These are phyloP conservation scores for Cryptosporidium tyzzeri DNA, from an alignment of 169 alveolate species.

Conservation along the genomic window DNA sequence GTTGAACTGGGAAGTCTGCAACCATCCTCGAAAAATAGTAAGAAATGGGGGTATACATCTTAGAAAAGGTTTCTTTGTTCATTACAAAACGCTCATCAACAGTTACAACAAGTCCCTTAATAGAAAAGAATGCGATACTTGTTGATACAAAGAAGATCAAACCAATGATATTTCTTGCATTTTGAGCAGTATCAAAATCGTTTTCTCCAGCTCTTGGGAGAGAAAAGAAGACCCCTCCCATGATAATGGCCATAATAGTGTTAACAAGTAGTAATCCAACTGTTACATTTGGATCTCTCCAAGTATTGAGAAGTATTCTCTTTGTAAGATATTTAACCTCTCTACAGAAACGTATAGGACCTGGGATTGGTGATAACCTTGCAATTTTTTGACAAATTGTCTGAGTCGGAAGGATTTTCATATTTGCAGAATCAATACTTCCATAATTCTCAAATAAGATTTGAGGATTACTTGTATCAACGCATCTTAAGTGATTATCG, in stretches of 20 bases:
- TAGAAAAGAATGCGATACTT: conserved; percentile 40
- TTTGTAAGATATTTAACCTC: conserved; percentile 50
- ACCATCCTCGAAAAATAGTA: conserved; percentile 58
- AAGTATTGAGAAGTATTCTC: conserved; percentile 33
- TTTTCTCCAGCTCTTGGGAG: conserved; percentile 48
- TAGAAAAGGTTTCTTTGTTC: conserved; percentile 61
- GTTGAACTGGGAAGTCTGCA: conserved; percentile 68
- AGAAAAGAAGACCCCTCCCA: conserved; percentile 61
- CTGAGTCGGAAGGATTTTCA: conserved; percentile 53
- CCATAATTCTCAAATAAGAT: conserved; percentile 61
- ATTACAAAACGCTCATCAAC: conserved; percentile 67
- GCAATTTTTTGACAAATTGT: conserved; percentile 43
- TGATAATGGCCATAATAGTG: conserved; percentile 34
- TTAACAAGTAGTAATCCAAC: conserved; percentile 40
- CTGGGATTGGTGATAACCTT: conserved; percentile 74
- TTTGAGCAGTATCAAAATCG: conserved; percentile 37
- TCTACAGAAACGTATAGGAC: conserved; percentile 52
- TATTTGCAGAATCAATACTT: conserved; percentile 59
- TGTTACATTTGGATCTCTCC: conserved; percentile 65
- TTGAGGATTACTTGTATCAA: conserved; percentile 59
- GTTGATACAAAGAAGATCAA: conserved; percentile 53
- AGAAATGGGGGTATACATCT: conserved; percentile 71
- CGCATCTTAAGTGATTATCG: conserved; percentile 53
- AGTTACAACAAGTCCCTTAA: conserved; percentile 30
- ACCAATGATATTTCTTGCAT: conserved; percentile 58